These are phyloP conservation scores for Tylopilus subfusipes DNA, from an alignment of 768 basidiomycete genomes.

Conservation along the genomic window DNA sequence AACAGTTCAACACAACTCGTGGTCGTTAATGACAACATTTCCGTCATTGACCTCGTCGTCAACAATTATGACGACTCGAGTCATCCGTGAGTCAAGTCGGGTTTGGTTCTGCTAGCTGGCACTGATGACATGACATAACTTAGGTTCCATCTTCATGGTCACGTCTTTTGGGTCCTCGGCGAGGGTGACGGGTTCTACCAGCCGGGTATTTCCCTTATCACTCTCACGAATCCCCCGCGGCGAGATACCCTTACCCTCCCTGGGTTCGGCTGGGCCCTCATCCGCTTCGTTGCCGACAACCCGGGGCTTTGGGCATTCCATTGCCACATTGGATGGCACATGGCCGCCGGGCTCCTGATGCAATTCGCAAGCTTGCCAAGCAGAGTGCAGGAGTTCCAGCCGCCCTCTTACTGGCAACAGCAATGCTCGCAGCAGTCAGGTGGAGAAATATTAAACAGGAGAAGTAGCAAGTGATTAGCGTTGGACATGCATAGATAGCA, in stretches of 20 bases:
- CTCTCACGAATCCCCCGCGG: conserved; percentile 36
- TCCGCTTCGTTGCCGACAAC: conserved; percentile 43
- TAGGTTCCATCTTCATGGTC: conserved; percentile 41
- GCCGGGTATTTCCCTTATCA: conserved; percentile 26
- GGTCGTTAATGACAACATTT: conserved; percentile 24
- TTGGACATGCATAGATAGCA: conserved; percentile 16
- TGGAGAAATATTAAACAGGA: conserved; percentile 17
- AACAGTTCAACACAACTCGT: conserved; percentile 24
- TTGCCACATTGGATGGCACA: conserved; percentile 41
- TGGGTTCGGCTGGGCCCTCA: conserved; percentile 34
- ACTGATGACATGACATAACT: background rate
- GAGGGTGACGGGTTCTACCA: conserved; percentile 35
- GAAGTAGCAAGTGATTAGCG: conserved; percentile 13
- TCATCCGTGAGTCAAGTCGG: conserved; percentile 24
- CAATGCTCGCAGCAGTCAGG: conserved; percentile 36
- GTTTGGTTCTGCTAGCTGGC: background rate
- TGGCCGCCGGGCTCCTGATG: conserved; percentile 40
- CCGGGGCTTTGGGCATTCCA: conserved; percentile 47
- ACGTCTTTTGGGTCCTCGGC: conserved; percentile 35
- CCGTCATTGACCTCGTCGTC: conserved; percentile 25
- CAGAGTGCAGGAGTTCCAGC: conserved; percentile 30
- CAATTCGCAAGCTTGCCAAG: conserved; percentile 39
- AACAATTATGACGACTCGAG: conserved; percentile 28
- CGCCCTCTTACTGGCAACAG: conserved; percentile 33
- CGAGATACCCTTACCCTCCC: conserved; percentile 43